Percentiles rank a stretch among this genome's conserved stretches.
Evolutionary conservation across 768 basidiomycete genomes (phyloP).

Genomic region (Lentinula boryana): DNA sequence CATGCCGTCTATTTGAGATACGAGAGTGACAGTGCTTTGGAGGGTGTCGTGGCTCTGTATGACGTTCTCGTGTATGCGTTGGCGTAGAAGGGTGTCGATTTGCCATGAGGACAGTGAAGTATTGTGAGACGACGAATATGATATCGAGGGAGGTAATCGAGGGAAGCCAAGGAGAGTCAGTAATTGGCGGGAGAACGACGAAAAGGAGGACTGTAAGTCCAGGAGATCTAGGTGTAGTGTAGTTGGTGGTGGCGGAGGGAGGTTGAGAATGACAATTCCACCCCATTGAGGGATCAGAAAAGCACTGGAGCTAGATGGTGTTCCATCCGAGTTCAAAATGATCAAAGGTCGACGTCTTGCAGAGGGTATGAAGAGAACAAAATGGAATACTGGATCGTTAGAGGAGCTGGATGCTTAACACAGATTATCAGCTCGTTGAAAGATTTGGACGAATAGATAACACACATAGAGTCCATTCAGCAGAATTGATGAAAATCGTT

Average conservation of each 20-base stretch:
- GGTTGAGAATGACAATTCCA: slow-evolving; percentile 76
- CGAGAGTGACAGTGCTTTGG: slow-evolving; percentile 75
- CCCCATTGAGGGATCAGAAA: slow-evolving; percentile 34
- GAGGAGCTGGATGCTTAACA: slow-evolving; percentile 81
- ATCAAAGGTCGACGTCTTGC: slow-evolving; percentile 58
- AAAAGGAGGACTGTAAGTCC: slow-evolving; percentile 49
- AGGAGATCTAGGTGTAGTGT: slow-evolving; percentile 31
- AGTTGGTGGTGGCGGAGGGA: slow-evolving; percentile 25
- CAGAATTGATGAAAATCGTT: slow-evolving; percentile 92
- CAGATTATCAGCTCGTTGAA: slow-evolving; percentile 4
- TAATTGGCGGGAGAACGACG: slow-evolving; percentile 66
- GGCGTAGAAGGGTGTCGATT: slow-evolving; percentile 69
- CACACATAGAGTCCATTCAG: slow-evolving; percentile 90
- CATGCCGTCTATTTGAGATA: slow-evolving; percentile 87
- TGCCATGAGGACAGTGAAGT: slow-evolving; percentile 58
- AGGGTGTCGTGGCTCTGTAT: slow-evolving; percentile 68
- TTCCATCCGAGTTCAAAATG: slow-evolving; percentile 27
- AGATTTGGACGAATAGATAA: neutral
- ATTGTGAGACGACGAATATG: slow-evolving; percentile 13
- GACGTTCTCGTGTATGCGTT: slow-evolving; percentile 64
- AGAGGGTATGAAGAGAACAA: slow-evolving; percentile 85
- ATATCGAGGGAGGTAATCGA: slow-evolving; percentile 43
- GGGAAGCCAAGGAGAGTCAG: slow-evolving; percentile 80
- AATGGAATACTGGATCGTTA: slow-evolving; percentile 91
- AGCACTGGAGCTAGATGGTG: slow-evolving; percentile 1